phyloP scores from a whole-genome alignment of 805 yeast species.

The Pichia exigua region DNA sequence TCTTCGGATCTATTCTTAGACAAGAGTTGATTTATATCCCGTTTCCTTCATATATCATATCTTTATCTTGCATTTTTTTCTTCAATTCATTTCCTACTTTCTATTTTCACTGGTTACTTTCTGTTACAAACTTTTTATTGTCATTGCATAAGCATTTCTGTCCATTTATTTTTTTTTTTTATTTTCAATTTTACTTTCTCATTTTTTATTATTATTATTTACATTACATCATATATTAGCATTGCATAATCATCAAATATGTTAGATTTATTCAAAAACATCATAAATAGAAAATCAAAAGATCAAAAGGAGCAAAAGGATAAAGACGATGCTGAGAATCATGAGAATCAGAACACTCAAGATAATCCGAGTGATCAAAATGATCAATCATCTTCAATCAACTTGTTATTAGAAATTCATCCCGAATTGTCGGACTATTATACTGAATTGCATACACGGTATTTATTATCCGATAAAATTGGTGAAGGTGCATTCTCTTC shows the following conservation, averaged over 20 bases:
- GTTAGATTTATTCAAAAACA: slow-evolving; percentile 25
- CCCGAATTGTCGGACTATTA: slow-evolving; percentile 19
- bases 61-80: not conserved
- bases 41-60: not conserved
- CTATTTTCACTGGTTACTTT: not conserved
- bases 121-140: not conserved
- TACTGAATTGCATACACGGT: slow-evolving; percentile 23
- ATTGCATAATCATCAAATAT: slow-evolving; percentile 7
- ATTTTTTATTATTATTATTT: not conserved
- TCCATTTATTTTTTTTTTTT: not conserved
- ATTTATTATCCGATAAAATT: slow-evolving; percentile 28
- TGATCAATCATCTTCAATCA: not conserved
- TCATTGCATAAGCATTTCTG: not conserved
- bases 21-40: not conserved
- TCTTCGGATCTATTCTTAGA: not conserved
- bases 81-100: not conserved
- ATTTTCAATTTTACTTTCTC: not conserved
- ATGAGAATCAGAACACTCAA: not conserved
- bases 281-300: slow-evolving; percentile 14
- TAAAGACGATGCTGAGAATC: not conserved
- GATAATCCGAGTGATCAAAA: not conserved
- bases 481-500: slow-evolving; percentile 91
- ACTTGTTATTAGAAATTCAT: slow-evolving; percentile 4
- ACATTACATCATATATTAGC: not conserved
- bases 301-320: slow-evolving; percentile 7